A percentile compares a stretch with the other conserved stretches of the same genome.
Conservation (phyloP, 2,329 filamentous ascomycete species). For the Hymenoscyphus infarciens region DNA sequence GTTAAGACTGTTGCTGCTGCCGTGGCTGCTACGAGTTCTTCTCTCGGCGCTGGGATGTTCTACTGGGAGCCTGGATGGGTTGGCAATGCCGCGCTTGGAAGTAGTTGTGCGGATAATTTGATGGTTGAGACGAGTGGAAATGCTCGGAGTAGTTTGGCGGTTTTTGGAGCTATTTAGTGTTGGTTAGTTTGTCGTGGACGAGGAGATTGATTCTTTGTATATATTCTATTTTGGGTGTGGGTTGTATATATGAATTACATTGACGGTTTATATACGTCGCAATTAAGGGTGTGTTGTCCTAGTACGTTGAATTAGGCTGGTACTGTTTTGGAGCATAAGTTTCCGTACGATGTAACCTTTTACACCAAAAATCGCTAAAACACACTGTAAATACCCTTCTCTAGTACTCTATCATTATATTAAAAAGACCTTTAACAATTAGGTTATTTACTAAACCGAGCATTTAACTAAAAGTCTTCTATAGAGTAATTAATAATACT, state of each 20-base stretch:
- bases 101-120: conserved; percentile 61
- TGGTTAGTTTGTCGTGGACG: background rate
- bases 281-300: too few relatives aligned
- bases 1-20: conserved; percentile 56
- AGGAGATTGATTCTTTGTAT: background rate
- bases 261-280: too few relatives aligned
- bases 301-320: too few relatives aligned
- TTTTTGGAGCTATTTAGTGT: conserved; percentile 41
- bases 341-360: too few relatives aligned
- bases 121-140: conserved; percentile 55
- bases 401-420: too few relatives aligned
- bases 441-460: too few relatives aligned
- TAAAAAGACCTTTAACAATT: too few relatives aligned
- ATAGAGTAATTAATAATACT: too few relatives aligned
- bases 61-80: conserved; percentile 76
- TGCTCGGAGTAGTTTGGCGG: conserved; percentile 54
- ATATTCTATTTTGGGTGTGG: background rate
- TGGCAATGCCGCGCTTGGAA: conserved; percentile 60
- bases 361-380: too few relatives aligned
- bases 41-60: conserved; percentile 54
- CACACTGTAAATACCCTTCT: too few relatives aligned
- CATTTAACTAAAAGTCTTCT: too few relatives aligned
- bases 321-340: too few relatives aligned
- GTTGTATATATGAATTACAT: background rate
- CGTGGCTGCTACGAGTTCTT: conserved; percentile 48